Evolutionary conservation across 805 yeast genomes (phyloP).

Genomic region (Huiozyma sinensis): DNA sequence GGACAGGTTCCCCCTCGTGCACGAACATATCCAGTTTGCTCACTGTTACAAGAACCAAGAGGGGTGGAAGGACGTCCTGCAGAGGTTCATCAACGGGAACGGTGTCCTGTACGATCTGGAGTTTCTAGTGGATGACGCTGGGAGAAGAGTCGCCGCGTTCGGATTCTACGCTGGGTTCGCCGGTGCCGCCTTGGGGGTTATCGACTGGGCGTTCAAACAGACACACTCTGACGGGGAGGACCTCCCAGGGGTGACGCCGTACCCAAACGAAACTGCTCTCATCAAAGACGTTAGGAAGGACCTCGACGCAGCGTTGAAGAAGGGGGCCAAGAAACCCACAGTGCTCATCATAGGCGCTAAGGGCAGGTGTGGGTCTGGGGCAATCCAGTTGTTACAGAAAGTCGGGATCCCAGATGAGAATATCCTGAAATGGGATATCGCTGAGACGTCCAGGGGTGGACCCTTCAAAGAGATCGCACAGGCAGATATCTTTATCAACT

Average conservation of each 20-base stretch:
- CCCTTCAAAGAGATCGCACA: conserved; percentile 87
- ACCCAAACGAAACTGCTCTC: conserved; percentile 66
- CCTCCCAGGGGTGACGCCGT: conserved; percentile 73
- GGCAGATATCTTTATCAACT: conserved; percentile 86
- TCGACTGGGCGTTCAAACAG: conserved; percentile 91
- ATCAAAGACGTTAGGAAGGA: conserved; percentile 59
- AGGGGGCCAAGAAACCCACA: conserved; percentile 59
- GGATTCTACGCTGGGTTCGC: conserved; percentile 99
- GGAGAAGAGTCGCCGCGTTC: conserved; percentile 98
- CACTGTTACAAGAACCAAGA: conserved; percentile 97
- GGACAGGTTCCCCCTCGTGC: conserved; percentile 79
- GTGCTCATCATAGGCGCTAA: conserved; percentile 91
- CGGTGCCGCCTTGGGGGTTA: conserved; percentile 94
- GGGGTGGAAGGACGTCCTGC: conserved; percentile 90
- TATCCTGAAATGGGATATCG: conserved; percentile 90
- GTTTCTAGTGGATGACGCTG: conserved; percentile 85
- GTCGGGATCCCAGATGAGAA: conserved; percentile 81
- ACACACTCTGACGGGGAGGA: conserved; percentile 54
- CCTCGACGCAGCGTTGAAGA: conserved; percentile 46
- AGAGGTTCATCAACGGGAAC: conserved; percentile 83
- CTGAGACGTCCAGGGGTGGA: conserved; percentile 94
- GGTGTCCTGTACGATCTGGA: conserved; percentile 91
- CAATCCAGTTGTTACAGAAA: conserved; percentile 69
- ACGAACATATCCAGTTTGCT: conserved; percentile 96
- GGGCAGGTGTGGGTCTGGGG: conserved; percentile 99